Evolutionary conservation across 1,139 yeast genomes (phyloP).

Genomic region (Pichia sp.): DNA sequence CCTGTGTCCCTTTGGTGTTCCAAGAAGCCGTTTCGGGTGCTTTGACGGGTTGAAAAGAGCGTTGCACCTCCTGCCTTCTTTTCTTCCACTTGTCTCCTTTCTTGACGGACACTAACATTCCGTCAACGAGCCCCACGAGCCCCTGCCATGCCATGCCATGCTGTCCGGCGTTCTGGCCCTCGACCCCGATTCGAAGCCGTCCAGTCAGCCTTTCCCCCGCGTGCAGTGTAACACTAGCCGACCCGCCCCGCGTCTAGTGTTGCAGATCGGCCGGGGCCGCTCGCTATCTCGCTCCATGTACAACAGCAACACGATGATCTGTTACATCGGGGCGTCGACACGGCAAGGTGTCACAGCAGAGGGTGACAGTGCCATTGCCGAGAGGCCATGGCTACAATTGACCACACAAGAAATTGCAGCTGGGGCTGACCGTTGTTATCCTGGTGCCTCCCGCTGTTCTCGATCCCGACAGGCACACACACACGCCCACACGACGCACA

Average conservation of each 20-base stretch:
- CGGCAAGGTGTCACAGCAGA: background rate
- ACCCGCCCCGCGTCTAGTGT: background rate
- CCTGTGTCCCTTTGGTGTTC: too few species aligned
- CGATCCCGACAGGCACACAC: background rate
- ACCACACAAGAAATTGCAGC: background rate
- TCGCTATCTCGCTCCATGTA: too few species aligned
- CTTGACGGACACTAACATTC: too few species aligned
- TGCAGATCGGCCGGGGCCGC: too few species aligned
- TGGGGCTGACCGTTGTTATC: background rate
- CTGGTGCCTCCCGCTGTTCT: background rate
- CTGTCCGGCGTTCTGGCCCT: too few species aligned
- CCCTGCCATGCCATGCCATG: background rate
- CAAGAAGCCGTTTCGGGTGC: too few species aligned
- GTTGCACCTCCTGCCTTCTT: too few species aligned
- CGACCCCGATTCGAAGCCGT: too few species aligned
- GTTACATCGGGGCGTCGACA: background rate
- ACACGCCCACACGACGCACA: background rate
- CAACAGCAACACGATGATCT: background rate
- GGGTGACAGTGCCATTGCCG: background rate
- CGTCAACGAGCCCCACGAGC: too few species aligned
- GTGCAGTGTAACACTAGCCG: background rate
- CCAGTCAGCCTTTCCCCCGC: background rate
- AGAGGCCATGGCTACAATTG: background rate
- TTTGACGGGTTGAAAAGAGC: too few species aligned
- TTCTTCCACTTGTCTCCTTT: too few species aligned